Evolutionary conservation across 2,329 filamentous ascomycete genomes (phyloP).

Genomic region (Phaeoacremonium minimum): DNA sequence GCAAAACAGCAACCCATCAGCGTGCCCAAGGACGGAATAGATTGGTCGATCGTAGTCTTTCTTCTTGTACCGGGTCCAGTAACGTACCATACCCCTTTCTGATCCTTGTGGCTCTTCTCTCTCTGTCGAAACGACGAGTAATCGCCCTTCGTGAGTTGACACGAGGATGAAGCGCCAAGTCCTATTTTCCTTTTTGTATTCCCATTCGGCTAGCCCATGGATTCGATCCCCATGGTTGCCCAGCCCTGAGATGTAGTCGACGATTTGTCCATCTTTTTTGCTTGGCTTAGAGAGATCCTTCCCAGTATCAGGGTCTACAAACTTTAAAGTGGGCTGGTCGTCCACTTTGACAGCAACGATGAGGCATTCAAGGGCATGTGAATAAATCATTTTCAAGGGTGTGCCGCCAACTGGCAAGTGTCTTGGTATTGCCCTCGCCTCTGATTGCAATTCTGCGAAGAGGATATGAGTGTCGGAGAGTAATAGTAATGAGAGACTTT

Average conservation of each 20-base stretch:
- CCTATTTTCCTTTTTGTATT: constrained; percentile 50
- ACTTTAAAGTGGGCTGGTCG: constrained; percentile 43
- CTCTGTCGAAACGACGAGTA: constrained; percentile 52
- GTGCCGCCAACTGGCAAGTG: constrained; percentile 41
- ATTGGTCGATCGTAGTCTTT: constrained; percentile 40
- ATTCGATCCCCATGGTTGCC: constrained; percentile 55
- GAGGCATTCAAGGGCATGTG: constrained; percentile 44
- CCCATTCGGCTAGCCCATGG: constrained; percentile 60
- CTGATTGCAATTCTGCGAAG: constrained; percentile 45
- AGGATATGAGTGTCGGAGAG: constrained; percentile 46
- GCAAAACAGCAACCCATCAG: constrained; percentile 53
- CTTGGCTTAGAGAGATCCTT: constrained; percentile 41
- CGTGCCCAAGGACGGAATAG: constrained; percentile 50
- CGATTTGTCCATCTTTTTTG: constrained; percentile 32
- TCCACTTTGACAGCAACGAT: constrained; percentile 44
- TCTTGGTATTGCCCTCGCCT: constrained; percentile 43
- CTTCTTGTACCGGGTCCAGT: constrained; percentile 49
- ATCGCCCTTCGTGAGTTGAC: constrained; percentile 46
- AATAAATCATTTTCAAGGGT: constrained; percentile 51
- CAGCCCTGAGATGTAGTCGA: constrained; percentile 50
- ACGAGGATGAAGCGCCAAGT: constrained; percentile 61
- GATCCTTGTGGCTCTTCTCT: constrained; percentile 17
- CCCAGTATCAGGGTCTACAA: constrained; percentile 54
- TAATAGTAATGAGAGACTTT: constrained; percentile 41
- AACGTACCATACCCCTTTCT: constrained; percentile 35